Evolutionary conservation across 2,329 filamentous ascomycete species (phyloP).

Genomic region (Cladobotryum protrusum): DNA sequence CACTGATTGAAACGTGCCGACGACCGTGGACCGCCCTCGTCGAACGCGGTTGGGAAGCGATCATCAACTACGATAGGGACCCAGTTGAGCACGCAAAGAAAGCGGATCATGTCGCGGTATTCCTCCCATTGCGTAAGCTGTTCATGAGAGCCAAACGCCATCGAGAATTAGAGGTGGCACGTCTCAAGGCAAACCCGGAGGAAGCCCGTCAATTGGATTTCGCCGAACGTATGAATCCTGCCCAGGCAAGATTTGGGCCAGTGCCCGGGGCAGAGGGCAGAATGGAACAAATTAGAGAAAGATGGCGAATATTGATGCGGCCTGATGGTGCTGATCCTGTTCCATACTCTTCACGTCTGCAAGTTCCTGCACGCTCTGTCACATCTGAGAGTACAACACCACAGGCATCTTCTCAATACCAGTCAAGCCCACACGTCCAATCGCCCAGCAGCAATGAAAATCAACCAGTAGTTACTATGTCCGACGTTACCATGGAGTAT

Average conservation of each 20-base stretch:
- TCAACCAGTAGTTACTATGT: slow-evolving; percentile 21
- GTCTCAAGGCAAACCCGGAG: slow-evolving; percentile 41
- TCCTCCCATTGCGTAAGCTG: slow-evolving; percentile 49
- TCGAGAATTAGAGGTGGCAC: slow-evolving; percentile 43
- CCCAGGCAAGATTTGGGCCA: slow-evolving; percentile 41
- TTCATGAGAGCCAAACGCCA: slow-evolving; percentile 47
- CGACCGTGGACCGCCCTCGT: slow-evolving; percentile 44
- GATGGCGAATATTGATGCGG: slow-evolving; percentile 46
- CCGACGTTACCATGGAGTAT: slow-evolving; percentile 26
- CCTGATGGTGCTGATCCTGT: slow-evolving; percentile 21
- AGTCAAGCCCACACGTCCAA: background rate
- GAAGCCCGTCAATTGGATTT: slow-evolving; percentile 45
- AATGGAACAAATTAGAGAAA: slow-evolving; percentile 40
- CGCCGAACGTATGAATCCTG: slow-evolving; percentile 39
- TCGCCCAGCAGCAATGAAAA: background rate
- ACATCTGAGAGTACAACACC: too few species aligned
- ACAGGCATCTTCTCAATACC: too few species aligned
- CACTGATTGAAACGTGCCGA: slow-evolving; percentile 40
- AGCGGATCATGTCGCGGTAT: slow-evolving; percentile 42
- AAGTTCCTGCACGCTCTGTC: background rate
- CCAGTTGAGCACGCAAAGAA: slow-evolving; percentile 39
- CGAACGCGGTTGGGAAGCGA: slow-evolving; percentile 44
- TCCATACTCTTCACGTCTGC: slow-evolving; percentile 5
- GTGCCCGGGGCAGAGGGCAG: slow-evolving; percentile 41
- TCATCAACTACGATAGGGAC: slow-evolving; percentile 34